Conservation (phyloP, 2,329 filamentous ascomycete species). For the Geosmithia putterillii region DNA sequence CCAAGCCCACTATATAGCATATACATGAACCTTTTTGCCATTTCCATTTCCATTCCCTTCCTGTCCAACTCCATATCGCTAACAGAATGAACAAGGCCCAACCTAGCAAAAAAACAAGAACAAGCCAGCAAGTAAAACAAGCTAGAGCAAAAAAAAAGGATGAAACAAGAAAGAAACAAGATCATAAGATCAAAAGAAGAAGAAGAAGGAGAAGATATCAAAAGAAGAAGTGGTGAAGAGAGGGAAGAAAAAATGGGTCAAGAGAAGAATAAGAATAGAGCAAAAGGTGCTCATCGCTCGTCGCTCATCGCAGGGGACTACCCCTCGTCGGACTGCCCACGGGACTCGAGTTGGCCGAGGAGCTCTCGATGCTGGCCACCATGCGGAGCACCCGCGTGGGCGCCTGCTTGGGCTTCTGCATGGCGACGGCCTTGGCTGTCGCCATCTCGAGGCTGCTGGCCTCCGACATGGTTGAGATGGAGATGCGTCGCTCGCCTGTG, state of each 20-base stretch:
- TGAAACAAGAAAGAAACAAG: no score
- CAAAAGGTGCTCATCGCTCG: no score
- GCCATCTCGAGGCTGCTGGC: conserved; percentile 17
- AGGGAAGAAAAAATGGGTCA: no score
- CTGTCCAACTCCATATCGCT: not conserved
- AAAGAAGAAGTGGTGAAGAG: no score
- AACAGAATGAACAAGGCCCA: not conserved
- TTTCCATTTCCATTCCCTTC: not conserved
- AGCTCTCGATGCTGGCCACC: conserved; percentile 42
- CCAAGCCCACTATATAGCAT: no score
- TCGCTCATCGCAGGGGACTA: not conserved
- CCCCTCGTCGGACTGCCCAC: conserved; percentile 1
- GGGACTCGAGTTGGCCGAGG: conserved; percentile 14
- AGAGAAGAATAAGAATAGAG: no score
- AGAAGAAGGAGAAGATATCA: not conserved
- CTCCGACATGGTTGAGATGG: conserved; percentile 2
- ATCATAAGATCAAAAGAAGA: not conserved
- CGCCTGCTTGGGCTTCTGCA: conserved; percentile 12
- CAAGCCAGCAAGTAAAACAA: no score
- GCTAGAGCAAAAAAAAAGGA: no score
- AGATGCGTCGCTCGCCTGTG: not conserved
- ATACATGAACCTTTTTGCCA: no score
- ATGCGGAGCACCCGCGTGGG: conserved; percentile 28
- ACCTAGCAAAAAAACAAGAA: no score
- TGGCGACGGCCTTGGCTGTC: conserved; percentile 33